phyloP scores from a whole-genome alignment of 2,329 filamentous ascomycete genomes.

The Alternaria sp. region DNA sequence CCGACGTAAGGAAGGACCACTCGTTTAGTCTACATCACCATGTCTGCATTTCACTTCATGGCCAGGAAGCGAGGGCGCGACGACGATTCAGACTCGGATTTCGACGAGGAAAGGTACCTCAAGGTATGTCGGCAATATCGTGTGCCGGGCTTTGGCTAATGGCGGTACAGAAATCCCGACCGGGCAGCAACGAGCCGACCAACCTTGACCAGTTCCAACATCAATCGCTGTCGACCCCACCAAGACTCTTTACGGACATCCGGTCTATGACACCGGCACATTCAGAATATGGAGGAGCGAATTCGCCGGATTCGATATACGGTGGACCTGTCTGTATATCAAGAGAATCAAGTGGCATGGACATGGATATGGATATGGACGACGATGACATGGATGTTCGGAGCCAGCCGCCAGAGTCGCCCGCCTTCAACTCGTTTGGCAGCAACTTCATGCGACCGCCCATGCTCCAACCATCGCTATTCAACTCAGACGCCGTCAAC shows the following conservation, averaged over 20 bases:
- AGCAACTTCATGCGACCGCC: slow-evolving; percentile 42
- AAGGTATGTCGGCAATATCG: slow-evolving; percentile 32
- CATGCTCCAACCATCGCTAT: slow-evolving; percentile 41
- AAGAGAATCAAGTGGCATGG: slow-evolving; percentile 28
- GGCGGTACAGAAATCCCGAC: slow-evolving; percentile 38
- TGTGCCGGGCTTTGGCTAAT: slow-evolving; percentile 15
- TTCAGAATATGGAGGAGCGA: slow-evolving; percentile 31
- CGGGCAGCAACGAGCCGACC: slow-evolving; percentile 26
- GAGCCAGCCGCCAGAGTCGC: slow-evolving; percentile 47
- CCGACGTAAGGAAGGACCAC: slow-evolving; percentile 2
- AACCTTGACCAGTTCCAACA: slow-evolving; percentile 25
- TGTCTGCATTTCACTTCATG: slow-evolving; percentile 42
- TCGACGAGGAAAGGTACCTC: slow-evolving; percentile 38
- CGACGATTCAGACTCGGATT: slow-evolving; percentile 42
- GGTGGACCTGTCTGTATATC: slow-evolving; percentile 27
- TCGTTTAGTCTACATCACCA: slow-evolving; percentile 18
- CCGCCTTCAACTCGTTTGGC: slow-evolving; percentile 30
- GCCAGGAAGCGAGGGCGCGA: slow-evolving; percentile 42
- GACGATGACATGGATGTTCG: slow-evolving; percentile 42
- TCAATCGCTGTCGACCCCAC: slow-evolving; percentile 32
- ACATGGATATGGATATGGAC: slow-evolving; percentile 48
- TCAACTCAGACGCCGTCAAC: slow-evolving; percentile 26
- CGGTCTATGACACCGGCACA: slow-evolving; percentile 40
- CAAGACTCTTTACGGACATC: slow-evolving; percentile 30
- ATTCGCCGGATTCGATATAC: slow-evolving; percentile 36